These are phyloP conservation scores for Suhomyces bolitotheri DNA, from an alignment of 1,139 yeast genomes.

Conservation along the genomic window DNA sequence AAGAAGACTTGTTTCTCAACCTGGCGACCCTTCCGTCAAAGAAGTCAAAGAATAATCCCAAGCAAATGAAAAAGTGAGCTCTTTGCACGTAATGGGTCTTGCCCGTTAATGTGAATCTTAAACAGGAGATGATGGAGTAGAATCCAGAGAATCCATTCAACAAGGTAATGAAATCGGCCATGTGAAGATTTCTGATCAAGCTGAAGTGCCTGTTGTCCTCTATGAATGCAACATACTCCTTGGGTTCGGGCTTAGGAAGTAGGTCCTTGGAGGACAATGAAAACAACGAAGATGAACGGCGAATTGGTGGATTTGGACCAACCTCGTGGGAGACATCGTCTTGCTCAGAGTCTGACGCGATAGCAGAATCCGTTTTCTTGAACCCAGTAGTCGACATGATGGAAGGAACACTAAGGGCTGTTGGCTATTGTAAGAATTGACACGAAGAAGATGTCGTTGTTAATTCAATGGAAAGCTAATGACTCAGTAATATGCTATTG, in stretches of 20 bases:
- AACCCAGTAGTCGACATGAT: conserved; percentile 19
- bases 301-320: conserved; percentile 29
- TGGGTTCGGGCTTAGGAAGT: conserved; percentile 61
- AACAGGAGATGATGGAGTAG: conserved; percentile 82
- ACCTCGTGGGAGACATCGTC: conserved; percentile 25
- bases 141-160: conserved; percentile 90
- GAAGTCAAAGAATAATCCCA: conserved; percentile 92
- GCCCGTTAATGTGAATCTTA: conserved; percentile 73
- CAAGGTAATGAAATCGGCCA: conserved; percentile 94
- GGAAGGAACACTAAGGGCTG: neutral
- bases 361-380: conserved; percentile 36
- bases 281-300: conserved; percentile 44
- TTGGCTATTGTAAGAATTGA: neutral
- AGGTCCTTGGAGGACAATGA: conserved; percentile 34
- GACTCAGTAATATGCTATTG: too few species aligned
- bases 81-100: conserved; percentile 74
- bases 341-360: conserved; percentile 34
- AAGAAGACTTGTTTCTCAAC: conserved; percentile 83
- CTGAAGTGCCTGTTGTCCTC: conserved; percentile 79
- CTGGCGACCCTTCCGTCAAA: conserved; percentile 97
- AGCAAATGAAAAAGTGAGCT: conserved; percentile 82
- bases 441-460: too few species aligned
- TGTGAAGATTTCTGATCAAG: conserved; percentile 75
- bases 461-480: too few species aligned
- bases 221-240: conserved; percentile 75